A percentile compares a stretch with the other conserved stretches of the same genome.
Evolutionary conservation across 495 filamentous ascomycete genomes (phyloP).

Genomic region (Penicillium pulvis): DNA sequence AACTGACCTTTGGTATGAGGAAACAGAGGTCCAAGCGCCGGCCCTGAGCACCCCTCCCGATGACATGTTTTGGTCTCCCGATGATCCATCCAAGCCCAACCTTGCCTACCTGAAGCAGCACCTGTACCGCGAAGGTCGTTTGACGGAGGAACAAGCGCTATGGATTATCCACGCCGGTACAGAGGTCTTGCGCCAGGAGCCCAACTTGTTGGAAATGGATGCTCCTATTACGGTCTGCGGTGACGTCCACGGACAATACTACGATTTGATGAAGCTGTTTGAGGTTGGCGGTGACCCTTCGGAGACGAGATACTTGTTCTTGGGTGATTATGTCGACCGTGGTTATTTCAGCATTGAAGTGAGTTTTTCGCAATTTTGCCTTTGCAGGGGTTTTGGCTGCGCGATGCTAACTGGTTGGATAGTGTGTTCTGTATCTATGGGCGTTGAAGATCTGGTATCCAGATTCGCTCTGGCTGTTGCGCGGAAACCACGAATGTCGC

Average conservation of each 20-base stretch:
- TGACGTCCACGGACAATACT: conserved; percentile 98
- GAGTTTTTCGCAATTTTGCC: conserved; percentile 13
- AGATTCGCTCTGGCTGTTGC: conserved; percentile 92
- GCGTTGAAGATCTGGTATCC: conserved; percentile 99
- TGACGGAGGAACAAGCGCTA: conserved; percentile 95
- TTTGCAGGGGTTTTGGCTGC: background rate
- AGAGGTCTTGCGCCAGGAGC: conserved; percentile 80
- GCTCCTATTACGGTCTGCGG: conserved; percentile 99
- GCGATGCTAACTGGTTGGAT: conserved; percentile 14
- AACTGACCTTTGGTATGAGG: conserved; percentile 20
- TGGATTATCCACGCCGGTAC: conserved; percentile 89
- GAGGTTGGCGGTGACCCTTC: conserved; percentile 97
- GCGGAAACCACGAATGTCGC: conserved; percentile 97
- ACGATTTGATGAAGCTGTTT: conserved; percentile 99
- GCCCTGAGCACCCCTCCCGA: conserved; percentile 88
- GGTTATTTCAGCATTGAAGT: conserved; percentile 99
- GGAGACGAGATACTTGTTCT: conserved; percentile 93
- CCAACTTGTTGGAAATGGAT: conserved; percentile 98
- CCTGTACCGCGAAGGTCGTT: conserved; percentile 93
- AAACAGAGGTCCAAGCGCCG: conserved; percentile 89
- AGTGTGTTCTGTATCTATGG: conserved; percentile 97
- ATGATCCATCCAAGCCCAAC: conserved; percentile 86
- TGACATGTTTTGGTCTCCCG: conserved; percentile 74
- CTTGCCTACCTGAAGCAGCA: conserved; percentile 95
- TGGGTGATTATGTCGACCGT: conserved; percentile 96